Evolutionary conservation across 257 asterid species (phyloP).

Genomic region (Marsdenia floribunda): DNA sequence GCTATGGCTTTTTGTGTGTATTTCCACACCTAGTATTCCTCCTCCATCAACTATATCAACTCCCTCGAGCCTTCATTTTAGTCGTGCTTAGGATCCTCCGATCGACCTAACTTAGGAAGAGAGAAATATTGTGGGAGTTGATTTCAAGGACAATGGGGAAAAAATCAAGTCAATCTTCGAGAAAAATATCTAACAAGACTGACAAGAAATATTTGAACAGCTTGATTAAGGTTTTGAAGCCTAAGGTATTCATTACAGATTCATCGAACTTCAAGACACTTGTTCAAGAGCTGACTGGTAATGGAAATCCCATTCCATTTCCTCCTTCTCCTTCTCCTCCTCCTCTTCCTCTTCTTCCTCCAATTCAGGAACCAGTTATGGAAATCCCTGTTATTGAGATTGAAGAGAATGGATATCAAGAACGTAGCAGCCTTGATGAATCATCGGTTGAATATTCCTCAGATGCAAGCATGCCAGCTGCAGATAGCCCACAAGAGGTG

Average conservation of each 20-base stretch:
- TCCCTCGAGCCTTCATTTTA: slow-evolving; percentile 9
- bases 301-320: slow-evolving; percentile 21
- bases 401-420: slow-evolving; percentile 20
- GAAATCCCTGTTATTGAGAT: slow-evolving; percentile 15
- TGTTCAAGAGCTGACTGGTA: slow-evolving; percentile 49
- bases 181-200: slow-evolving; percentile 24
- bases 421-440: slow-evolving; percentile 22
- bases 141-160: slow-evolving; percentile 36
- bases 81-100: slow-evolving; percentile 3
- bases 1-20: background rate
- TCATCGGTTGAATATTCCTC: slow-evolving; percentile 41
- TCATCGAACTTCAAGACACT: slow-evolving; percentile 45
- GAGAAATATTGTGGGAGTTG: slow-evolving; percentile 11
- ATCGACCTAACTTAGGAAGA: slow-evolving; percentile 7
- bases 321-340: background rate
- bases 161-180: slow-evolving; percentile 28
- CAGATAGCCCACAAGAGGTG: slow-evolving; percentile 38
- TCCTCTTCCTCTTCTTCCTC: background rate
- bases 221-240: slow-evolving; percentile 33
- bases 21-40: background rate
- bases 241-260: slow-evolving; percentile 43
- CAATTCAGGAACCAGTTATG: slow-evolving; percentile 13
- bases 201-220: slow-evolving; percentile 32
- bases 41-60: slow-evolving; percentile 15
- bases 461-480: slow-evolving; percentile 14